phyloP scores from a whole-genome alignment of 306 rosid species.

The Ochetophila trinervis region DNA sequence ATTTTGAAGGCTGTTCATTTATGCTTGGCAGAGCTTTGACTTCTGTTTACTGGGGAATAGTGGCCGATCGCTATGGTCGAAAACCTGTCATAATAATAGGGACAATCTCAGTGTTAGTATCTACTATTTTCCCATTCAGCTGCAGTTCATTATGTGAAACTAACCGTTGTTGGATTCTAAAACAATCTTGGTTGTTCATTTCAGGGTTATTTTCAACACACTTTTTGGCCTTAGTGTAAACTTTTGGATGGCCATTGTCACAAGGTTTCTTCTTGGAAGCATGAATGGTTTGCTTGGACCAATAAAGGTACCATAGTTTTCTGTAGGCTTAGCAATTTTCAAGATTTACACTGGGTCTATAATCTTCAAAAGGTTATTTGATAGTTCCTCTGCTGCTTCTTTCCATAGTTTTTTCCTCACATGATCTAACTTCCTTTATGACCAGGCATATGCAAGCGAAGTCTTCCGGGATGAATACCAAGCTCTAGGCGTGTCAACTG shows the following conservation, averaged over 20 bases:
- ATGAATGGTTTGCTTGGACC: constrained; percentile 85
- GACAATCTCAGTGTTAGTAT: constrained; percentile 36
- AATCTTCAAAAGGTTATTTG: background rate
- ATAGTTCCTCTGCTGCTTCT: too few relatives aligned
- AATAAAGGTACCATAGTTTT: constrained; percentile 54
- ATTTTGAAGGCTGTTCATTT: constrained; percentile 63
- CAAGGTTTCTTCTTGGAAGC: constrained; percentile 80
- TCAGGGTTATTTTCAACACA: constrained; percentile 75
- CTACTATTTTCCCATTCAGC: background rate
- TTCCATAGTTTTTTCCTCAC: background rate
- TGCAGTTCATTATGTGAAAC: background rate
- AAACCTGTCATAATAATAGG: constrained; percentile 69
- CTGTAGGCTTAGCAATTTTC: background rate
- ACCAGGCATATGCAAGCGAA: constrained; percentile 81
- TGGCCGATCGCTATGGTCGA: constrained; percentile 88
- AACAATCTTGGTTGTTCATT: constrained; percentile 12
- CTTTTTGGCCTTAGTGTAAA: constrained; percentile 87
- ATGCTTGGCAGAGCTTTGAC: constrained; percentile 86
- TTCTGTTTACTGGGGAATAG: constrained; percentile 68
- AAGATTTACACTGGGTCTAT: too few relatives aligned
- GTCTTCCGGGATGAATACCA: constrained; percentile 70
- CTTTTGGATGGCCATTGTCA: constrained; percentile 79
- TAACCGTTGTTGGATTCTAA: background rate
- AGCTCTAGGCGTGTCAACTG: constrained; percentile 73
- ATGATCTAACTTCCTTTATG: constrained; percentile 21